Conservation (phyloP, 1,284 basidiomycete genomes). For the Cryptococcus sp. region DNA sequence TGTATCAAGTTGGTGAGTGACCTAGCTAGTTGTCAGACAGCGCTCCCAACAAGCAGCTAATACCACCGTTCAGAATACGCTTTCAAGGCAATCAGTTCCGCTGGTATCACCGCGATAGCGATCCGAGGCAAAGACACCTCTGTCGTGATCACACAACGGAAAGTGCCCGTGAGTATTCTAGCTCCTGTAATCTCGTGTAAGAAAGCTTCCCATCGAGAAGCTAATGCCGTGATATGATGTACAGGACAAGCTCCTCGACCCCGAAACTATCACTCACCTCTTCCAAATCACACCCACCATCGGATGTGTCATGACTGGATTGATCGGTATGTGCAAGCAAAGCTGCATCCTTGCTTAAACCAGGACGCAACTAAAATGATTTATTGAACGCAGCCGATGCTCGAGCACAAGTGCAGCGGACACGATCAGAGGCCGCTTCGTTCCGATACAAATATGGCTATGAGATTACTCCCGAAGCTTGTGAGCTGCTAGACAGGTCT, state of each 20-base stretch:
- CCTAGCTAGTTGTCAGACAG: background rate
- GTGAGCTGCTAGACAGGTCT: slow-evolving; percentile 29
- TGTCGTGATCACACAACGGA: slow-evolving; percentile 97
- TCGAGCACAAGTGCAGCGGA: slow-evolving; percentile 82
- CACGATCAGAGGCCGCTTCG: slow-evolving; percentile 86
- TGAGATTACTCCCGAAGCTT: slow-evolving; percentile 92
- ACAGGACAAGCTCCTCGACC: slow-evolving; percentile 96
- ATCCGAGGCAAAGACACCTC: slow-evolving; percentile 92
- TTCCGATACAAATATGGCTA: slow-evolving; percentile 98
- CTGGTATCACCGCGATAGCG: slow-evolving; percentile 90
- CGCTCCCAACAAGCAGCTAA: background rate
- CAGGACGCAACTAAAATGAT: slow-evolving; percentile 1
- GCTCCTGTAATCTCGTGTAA: background rate
- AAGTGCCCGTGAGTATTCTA: slow-evolving; percentile 74
- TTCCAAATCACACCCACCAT: slow-evolving; percentile 96
- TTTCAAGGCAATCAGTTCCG: slow-evolving; percentile 98
- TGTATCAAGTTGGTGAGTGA: slow-evolving; percentile 90
- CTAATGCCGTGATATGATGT: background rate
- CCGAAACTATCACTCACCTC: slow-evolving; percentile 90
- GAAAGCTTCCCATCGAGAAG: too few species aligned
- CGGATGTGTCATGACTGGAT: slow-evolving; percentile 96
- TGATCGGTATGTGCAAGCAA: slow-evolving; percentile 66
- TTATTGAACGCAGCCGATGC: slow-evolving; percentile 72
- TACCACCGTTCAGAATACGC: slow-evolving; percentile 75
- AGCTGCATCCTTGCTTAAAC: too few species aligned